A percentile compares a stretch with the other conserved stretches of the same genome.
Evolutionary conservation across 768 basidiomycete genomes (phyloP).

Genomic region (Collybiopsis confluens): DNA sequence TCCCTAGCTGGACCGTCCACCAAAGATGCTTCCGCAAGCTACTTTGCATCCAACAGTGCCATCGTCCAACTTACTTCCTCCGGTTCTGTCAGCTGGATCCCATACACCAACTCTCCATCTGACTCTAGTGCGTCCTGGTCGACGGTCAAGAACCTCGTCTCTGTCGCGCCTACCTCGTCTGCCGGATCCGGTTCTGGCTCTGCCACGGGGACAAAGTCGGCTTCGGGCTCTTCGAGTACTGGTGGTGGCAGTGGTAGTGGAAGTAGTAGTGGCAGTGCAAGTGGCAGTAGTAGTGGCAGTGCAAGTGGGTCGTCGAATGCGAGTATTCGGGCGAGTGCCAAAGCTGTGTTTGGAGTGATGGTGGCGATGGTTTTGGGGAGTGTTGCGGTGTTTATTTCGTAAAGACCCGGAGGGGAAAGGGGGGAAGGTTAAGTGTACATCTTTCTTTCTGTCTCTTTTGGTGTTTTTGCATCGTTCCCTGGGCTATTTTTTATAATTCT

Average conservation of each 20-base stretch:
- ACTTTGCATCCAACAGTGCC: slow-evolving; percentile 56
- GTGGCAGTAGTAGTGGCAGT: too few species aligned
- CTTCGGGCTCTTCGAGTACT: background rate
- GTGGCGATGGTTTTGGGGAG: background rate
- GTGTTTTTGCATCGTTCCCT: too few species aligned
- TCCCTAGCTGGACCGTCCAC: slow-evolving; percentile 52
- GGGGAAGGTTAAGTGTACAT: too few species aligned
- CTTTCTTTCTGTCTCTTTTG: too few species aligned
- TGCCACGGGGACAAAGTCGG: background rate
- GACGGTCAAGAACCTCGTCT: slow-evolving; percentile 3
- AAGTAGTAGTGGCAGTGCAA: too few species aligned
- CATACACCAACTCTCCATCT: slow-evolving; percentile 20
- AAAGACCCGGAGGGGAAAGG: background rate
- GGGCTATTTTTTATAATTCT: too few species aligned
- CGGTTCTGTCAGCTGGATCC: slow-evolving; percentile 37
- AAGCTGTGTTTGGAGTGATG: slow-evolving; percentile 4
- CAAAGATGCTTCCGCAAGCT: slow-evolving; percentile 57
- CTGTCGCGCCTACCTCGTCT: slow-evolving; percentile 8
- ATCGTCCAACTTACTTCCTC: slow-evolving; percentile 66
- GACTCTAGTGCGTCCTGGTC: slow-evolving; percentile 13
- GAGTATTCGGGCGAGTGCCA: background rate
- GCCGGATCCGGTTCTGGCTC: background rate
- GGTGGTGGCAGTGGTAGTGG: too few species aligned
- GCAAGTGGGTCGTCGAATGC: background rate
- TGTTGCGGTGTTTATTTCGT: slow-evolving; percentile 2